These are phyloP conservation scores for Eucalyptus virginea DNA, from an alignment of 345 rosid species.

Conservation along the genomic window DNA sequence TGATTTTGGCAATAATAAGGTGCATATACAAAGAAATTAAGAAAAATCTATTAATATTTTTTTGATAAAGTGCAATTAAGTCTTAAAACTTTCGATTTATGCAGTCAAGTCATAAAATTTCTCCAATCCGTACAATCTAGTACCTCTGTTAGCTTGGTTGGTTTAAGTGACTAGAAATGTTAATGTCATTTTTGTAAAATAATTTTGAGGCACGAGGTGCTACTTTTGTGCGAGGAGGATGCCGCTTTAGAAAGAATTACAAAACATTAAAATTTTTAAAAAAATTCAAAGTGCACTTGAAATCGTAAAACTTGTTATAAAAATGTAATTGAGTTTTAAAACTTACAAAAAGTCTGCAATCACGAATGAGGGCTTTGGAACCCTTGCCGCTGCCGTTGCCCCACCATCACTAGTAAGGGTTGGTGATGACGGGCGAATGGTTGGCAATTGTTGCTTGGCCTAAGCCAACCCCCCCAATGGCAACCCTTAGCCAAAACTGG, in stretches of 20 bases:
- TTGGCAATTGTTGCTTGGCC: no score
- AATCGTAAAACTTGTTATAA: fast-evolving
- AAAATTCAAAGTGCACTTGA: background rate
- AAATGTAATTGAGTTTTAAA: no score
- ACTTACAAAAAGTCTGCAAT: fast-evolving
- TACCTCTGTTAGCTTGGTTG: background rate
- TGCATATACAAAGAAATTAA: background rate
- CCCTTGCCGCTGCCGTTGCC: fast-evolving
- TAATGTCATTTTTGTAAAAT: background rate
- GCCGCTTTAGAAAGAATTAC: background rate
- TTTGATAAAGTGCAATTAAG: background rate
- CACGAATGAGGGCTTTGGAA: no score
- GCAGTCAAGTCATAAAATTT: background rate
- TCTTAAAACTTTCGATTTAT: background rate
- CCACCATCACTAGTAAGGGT: no score
- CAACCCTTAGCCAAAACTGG: fast-evolving
- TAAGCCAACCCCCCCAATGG: no score
- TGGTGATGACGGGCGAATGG: no score
- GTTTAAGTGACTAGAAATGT: background rate
- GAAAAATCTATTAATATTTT: background rate
- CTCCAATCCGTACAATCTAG: background rate
- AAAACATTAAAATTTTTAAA: background rate
- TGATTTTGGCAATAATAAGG: background rate
- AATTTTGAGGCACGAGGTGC: background rate
- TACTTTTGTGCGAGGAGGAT: background rate